A percentile compares a stretch with the other conserved stretches of the same genome.
Conservation (phyloP, 1,284 basidiomycete genomes). For the Pholiota adiposa region DNA sequence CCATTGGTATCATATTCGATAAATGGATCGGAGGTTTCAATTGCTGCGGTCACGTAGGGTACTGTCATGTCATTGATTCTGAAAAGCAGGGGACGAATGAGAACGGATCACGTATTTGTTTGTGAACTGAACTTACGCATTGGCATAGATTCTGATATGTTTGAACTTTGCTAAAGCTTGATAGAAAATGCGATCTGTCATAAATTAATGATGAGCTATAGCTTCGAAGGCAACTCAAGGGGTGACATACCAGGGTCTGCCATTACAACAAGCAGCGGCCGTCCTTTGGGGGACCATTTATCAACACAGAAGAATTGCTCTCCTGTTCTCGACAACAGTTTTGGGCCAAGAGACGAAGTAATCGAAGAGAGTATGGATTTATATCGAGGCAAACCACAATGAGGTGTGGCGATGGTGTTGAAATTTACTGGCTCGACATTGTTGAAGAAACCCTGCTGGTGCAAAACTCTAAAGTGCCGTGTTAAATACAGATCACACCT, state of each 20-base stretch:
- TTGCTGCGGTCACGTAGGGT: conserved; percentile 79
- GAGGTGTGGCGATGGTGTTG: conserved; percentile 83
- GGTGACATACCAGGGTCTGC: conserved; percentile 73
- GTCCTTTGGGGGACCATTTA: conserved; percentile 70
- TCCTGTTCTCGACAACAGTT: conserved; percentile 82
- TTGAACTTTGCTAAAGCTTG: conserved; percentile 75
- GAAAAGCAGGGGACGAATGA: conserved; percentile 1
- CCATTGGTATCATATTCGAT: conserved; percentile 58
- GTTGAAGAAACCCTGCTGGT: conserved; percentile 72
- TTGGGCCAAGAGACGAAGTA: conserved; percentile 67
- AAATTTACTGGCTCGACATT: conserved; percentile 76
- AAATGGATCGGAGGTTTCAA: conserved; percentile 75
- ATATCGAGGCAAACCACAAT: conserved; percentile 70
- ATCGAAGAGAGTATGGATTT: conserved; percentile 64
- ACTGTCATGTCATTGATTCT: conserved; percentile 81
- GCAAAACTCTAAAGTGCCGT: conserved; percentile 51
- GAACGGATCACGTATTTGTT: background rate
- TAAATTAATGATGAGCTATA: conserved; percentile 21
- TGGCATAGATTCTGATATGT: conserved; percentile 82
- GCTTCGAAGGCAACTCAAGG: background rate
- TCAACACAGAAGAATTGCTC: conserved; percentile 82
- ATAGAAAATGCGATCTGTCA: conserved; percentile 74
- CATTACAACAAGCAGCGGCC: conserved; percentile 83
- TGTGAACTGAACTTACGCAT: conserved; percentile 56
- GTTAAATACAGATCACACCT: background rate